Evolutionary conservation across 1,284 basidiomycete species (phyloP).

Genomic region (Cryptococcus hybrid): DNA sequence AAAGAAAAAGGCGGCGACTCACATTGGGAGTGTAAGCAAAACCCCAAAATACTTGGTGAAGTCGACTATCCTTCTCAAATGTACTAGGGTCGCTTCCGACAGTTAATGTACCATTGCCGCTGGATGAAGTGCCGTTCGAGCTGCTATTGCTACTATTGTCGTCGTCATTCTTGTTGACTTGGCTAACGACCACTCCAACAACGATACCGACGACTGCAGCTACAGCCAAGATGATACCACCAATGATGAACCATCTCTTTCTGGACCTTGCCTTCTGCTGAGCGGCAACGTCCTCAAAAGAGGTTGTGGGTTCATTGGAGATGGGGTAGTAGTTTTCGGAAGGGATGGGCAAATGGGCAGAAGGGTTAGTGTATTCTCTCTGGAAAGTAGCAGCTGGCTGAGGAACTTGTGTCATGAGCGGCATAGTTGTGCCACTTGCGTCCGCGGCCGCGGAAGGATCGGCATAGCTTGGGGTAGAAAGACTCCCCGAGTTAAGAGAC

Average conservation of each 20-base stretch:
- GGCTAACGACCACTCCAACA: conserved; percentile 33
- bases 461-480: conserved; percentile 1
- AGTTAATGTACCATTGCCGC: conserved; percentile 26
- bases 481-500: conserved; percentile 1
- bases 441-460: conserved; percentile 6
- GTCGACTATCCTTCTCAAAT: conserved; percentile 61
- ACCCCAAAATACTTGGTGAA: conserved; percentile 67
- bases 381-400: background rate
- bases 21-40: conserved; percentile 68
- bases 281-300: background rate
- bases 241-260: conserved; percentile 30
- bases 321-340: conserved; percentile 29
- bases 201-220: conserved; percentile 28
- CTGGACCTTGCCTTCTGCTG: conserved; percentile 4
- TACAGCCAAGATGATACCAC: conserved; percentile 25
- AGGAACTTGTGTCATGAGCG: conserved; percentile 9
- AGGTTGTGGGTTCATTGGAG: background rate
- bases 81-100: conserved; percentile 62
- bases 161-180: conserved; percentile 18
- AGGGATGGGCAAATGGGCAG: conserved; percentile 28
- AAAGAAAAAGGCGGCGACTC: conserved; percentile 30
- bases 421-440: conserved; percentile 1
- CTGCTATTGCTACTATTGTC: conserved; percentile 1
- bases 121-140: conserved; percentile 6
- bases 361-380: conserved; percentile 4